phyloP scores from a whole-genome alignment of 2,329 filamentous ascomycete species.

The Monilinia vaccinii-corymbosi region DNA sequence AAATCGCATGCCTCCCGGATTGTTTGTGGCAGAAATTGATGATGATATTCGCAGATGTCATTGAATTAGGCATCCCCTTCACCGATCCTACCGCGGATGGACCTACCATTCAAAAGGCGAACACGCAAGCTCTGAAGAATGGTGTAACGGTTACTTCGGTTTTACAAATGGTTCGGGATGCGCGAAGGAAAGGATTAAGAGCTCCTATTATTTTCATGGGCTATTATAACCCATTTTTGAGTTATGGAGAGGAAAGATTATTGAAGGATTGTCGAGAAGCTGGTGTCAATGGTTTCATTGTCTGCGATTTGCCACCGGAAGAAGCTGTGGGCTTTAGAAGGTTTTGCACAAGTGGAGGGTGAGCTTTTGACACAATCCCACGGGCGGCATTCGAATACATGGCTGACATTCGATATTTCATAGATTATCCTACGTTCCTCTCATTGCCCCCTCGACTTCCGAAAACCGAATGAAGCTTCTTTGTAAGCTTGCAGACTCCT shows the following conservation, averaged over 20 bases:
- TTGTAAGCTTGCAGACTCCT: slow-evolving; percentile 94
- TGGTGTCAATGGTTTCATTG: slow-evolving; percentile 91
- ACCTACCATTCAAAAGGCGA: slow-evolving; percentile 91
- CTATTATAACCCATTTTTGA: slow-evolving; percentile 94
- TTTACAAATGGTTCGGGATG: slow-evolving; percentile 74
- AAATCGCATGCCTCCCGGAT: neutral
- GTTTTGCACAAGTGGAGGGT: slow-evolving; percentile 70
- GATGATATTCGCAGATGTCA: slow-evolving; percentile 56
- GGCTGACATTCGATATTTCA: slow-evolving; percentile 9
- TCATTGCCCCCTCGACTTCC: slow-evolving; percentile 90
- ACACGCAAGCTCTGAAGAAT: slow-evolving; percentile 82
- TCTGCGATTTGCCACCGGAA: slow-evolving; percentile 91
- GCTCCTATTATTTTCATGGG: slow-evolving; percentile 91
- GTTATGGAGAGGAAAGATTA: slow-evolving; percentile 87
- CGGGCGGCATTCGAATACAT: neutral
- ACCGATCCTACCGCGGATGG: slow-evolving; percentile 98
- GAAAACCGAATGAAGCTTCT: slow-evolving; percentile 90
- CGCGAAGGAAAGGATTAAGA: slow-evolving; percentile 66
- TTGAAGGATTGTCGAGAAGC: slow-evolving; percentile 74
- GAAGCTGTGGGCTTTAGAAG: slow-evolving; percentile 89
- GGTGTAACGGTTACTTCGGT: slow-evolving; percentile 75
- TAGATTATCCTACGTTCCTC: slow-evolving; percentile 87
- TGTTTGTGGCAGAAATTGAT: neutral
- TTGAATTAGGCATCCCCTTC: slow-evolving; percentile 93
- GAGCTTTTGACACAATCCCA: slow-evolving; percentile 28